Base-by-base conservation (phyloP, 1,284 basidiomycete species). In the Irpex sp. region DNA sequence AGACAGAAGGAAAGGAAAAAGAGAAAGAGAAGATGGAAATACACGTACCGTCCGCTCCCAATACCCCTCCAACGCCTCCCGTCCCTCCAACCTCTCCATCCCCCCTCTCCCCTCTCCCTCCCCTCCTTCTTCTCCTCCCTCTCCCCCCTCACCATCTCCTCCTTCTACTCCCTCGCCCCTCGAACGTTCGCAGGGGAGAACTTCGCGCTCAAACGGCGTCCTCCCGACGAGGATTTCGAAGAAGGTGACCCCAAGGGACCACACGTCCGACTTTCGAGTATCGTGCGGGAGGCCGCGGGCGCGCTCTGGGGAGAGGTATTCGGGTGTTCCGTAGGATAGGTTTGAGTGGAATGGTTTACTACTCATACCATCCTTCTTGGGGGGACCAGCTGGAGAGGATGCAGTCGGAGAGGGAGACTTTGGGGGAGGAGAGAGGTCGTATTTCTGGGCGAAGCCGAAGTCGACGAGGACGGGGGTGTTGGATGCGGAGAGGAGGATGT, bases 201-300 rank as follows among this genome's bases (percentile, higher is more conserved):
- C 21, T 21, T 21, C 83, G 66, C 87, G 74, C 73, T 98, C 95
- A 71, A 97, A 98, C 1, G 95, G 95, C 3, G 95, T 97, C 13
- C 95, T 83, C 0, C 95, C 95, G 35, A 90, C 79, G 26, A 97
- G 83, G 64, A 97, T 91, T 74, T 98, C 95, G 73, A 95, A 98
- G 74, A 97, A 91, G 0, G 95, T 94, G 37, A 97, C 82, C 6
- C 95, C 95, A 0, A 97, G 85, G 2, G 95, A 91, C 93, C 94
- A 98, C 46, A 97, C 83, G 69, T 98, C 95, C 0, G 92, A 90
- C 73, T 94, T 91, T 61, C 95, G 88, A 57, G 95, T 97, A 70
- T 98, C 95, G 69, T 98, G 95, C 3, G 86, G 85, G 57, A 90
- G 80, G 2, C 94, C 94, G 51, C 87, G 84, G 1, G 95, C 94